phyloP scores from a whole-genome alignment of 2,329 filamentous ascomycete genomes.

The Capronia coronata region DNA sequence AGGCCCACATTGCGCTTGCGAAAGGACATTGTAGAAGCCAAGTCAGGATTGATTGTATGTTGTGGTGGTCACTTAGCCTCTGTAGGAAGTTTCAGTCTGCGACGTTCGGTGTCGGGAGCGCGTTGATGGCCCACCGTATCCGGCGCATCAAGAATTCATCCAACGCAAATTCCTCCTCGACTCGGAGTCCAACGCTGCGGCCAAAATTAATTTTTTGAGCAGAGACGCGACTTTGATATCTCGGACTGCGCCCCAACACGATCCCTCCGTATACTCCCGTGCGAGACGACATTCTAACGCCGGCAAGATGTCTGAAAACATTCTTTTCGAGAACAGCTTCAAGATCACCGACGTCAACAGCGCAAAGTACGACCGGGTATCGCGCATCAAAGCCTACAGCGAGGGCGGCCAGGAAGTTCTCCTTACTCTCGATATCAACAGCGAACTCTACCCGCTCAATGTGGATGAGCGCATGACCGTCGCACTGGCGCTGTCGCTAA shows the following conservation, averaged over 20 bases:
- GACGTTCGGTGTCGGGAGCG: too few species aligned
- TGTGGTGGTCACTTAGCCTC: too few species aligned
- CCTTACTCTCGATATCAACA: conserved; percentile 88
- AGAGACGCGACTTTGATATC: background rate
- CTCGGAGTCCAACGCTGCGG: background rate
- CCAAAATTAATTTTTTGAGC: background rate
- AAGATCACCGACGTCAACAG: conserved; percentile 70
- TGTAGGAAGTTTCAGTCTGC: too few species aligned
- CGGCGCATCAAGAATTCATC: too few species aligned
- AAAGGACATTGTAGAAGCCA: conserved; percentile 52
- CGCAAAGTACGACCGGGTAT: conserved; percentile 91
- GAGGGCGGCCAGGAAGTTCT: conserved; percentile 60
- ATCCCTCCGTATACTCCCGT: too few species aligned
- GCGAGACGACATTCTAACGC: conserved; percentile 25
- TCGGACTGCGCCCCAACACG: too few species aligned
- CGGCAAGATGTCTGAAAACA: conserved; percentile 67
- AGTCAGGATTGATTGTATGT: too few species aligned
- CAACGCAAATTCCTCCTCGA: background rate
- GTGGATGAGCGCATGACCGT: conserved; percentile 72
- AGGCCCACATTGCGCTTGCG: conserved; percentile 60
- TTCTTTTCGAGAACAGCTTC: conserved; percentile 92
- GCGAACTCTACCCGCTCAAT: conserved; percentile 74
- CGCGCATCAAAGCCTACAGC: conserved; percentile 62
- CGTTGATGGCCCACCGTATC: too few species aligned
- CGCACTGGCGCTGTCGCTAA: conserved; percentile 75